Base-by-base conservation (phyloP, 108 stramenopile species). In the Nitzschia inconspicua region DNA sequence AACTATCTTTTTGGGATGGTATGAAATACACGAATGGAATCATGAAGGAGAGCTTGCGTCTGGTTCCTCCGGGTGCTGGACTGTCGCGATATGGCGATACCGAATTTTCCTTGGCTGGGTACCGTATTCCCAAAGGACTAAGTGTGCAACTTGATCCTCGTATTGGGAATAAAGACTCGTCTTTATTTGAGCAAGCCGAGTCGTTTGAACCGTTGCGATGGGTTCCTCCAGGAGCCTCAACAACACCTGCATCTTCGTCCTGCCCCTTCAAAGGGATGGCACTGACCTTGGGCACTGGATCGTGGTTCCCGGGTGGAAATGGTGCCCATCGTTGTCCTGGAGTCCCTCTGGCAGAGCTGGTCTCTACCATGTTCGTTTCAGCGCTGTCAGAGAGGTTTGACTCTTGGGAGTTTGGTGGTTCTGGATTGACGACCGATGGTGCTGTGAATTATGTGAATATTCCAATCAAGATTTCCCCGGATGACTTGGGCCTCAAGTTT, bases 261-360 rank as follows among this genome's bases (percentile, higher is more conserved):
- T 67, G 66, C 25, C 66, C 66, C 16, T 67, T 67, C 39, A 41
- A 39, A 14, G 66, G 66, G 37, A 59, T 57, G 1, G 66, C 66
- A 26, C 29, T 67, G 3, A 67, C 47, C 4, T 53, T 59, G 27
- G 66, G 66, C 1, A 14, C 3, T 22, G 66, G 66, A 10, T 55
- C 52, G 29, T 67, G 66, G 66, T 60, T 67, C 26, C 66, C 57
- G 11, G 66, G 66, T 47, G 66, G 66, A 2, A 48, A 48, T 50
- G 66, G 66, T 7, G 66, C 66, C 23, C 66, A 59, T 37, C 66
- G 59, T 48, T 67, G 66, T 48, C 66, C 66, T 37, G 66, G 66
- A 22, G 25, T 60, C 8, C 66, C 66, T 44, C 66, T 67, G 18
- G 57, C 66, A 9, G 66, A 67, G 24, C 25, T 67, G 47, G 40